These are phyloP conservation scores for Ligustrum vulgare DNA, from an alignment of 257 asterid genomes.

Conservation along the genomic window DNA sequence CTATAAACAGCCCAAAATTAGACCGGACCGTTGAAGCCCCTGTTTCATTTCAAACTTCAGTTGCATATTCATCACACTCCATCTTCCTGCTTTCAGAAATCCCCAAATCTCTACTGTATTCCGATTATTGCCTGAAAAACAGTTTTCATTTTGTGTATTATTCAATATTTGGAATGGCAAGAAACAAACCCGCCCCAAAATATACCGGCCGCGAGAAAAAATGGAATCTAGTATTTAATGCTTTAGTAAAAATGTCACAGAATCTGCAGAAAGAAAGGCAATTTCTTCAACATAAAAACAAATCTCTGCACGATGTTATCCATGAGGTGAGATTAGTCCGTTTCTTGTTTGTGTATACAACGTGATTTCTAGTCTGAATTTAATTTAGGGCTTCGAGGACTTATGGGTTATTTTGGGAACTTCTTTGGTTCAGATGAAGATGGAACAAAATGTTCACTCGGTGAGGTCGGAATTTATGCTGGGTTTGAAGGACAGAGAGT, in stretches of 20 bases:
- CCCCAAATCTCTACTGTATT: constrained; percentile 8
- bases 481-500: constrained; percentile 63
- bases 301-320: constrained; percentile 37
- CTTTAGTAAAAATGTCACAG: constrained; percentile 42
- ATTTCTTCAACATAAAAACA: constrained; percentile 51
- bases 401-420: constrained; percentile 31
- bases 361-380: constrained; percentile 9
- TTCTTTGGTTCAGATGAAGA: constrained; percentile 46
- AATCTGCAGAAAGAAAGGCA: constrained; percentile 50
- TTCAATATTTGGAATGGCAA: constrained; percentile 46
- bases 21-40: constrained; percentile 37
- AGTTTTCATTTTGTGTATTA: neutral
- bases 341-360: constrained; percentile 3
- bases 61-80: neutral
- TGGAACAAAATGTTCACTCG: constrained; percentile 48
- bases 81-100: neutral
- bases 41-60: too few species aligned
- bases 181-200: constrained; percentile 28
- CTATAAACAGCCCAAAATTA: neutral
- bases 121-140: neutral
- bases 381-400: constrained; percentile 30
- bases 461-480: constrained; percentile 44
- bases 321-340: constrained; percentile 44
- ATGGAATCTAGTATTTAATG: constrained; percentile 50
- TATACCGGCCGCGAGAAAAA: constrained; percentile 45